These are phyloP conservation scores for Sporisorium exsertum DNA, from an alignment of 1,284 basidiomycete species.

Conservation along the genomic window DNA sequence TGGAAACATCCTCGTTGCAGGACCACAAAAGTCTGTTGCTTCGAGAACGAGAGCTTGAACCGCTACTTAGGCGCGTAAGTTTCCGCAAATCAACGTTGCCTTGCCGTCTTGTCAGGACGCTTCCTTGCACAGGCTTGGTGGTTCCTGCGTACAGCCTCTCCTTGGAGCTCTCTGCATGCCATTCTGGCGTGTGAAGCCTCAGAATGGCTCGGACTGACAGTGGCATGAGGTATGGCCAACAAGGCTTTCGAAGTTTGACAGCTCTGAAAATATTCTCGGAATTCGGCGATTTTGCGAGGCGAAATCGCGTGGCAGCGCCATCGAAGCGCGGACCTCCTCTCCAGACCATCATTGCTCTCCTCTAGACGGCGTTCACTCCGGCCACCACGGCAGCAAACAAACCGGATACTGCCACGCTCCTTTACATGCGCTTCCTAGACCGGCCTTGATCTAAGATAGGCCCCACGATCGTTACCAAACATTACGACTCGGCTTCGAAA, in stretches of 20 bases:
- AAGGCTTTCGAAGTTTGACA: conserved; percentile 14
- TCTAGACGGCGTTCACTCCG: neutral
- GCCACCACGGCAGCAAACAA: neutral
- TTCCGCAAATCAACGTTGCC: too few species aligned
- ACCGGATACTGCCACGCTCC: neutral
- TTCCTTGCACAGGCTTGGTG: too few species aligned
- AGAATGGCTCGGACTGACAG: neutral
- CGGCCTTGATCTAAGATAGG: neutral
- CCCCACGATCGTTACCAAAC: neutral
- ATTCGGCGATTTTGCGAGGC: conserved; percentile 10
- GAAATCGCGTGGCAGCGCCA: conserved; percentile 1
- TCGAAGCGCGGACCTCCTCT: conserved; percentile 11
- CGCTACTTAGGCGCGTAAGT: too few species aligned
- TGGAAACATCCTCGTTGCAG: neutral
- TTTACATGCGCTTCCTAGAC: neutral
- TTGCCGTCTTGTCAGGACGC: too few species aligned
- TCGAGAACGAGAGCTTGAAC: neutral
- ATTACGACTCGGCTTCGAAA: neutral
- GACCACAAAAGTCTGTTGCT: neutral
- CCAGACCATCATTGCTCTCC: neutral
- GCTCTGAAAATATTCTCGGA: conserved; percentile 15
- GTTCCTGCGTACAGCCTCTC: too few species aligned
- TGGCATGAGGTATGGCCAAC: neutral
- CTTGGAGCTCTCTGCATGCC: neutral
- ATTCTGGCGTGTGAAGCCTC: neutral